A percentile compares a stretch with the other conserved stretches of the same genome.
Conservation (phyloP, 2,329 filamentous ascomycete species). For the Exutisphaerella laricina region DNA sequence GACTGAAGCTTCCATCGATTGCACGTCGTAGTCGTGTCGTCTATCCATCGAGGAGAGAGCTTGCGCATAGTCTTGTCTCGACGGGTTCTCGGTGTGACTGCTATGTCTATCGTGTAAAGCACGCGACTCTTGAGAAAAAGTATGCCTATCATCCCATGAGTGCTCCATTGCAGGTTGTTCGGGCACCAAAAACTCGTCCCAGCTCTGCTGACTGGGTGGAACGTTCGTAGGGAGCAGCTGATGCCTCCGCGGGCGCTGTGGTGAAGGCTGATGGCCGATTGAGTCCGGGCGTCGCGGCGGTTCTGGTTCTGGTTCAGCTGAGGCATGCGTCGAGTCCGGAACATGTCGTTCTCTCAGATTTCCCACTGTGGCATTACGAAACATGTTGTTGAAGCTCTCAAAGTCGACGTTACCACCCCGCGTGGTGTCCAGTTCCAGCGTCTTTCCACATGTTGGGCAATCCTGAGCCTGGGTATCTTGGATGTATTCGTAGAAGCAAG, state of each 20-base stretch:
- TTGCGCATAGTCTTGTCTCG: constrained; percentile 74
- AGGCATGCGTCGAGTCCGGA: no score
- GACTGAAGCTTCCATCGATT: constrained; percentile 87
- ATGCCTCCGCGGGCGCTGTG: constrained; percentile 18
- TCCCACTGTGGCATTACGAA: constrained; percentile 66
- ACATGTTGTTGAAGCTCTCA: constrained; percentile 90
- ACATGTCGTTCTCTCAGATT: constrained; percentile 36
- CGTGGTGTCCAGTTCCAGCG: constrained; percentile 85
- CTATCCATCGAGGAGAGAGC: constrained; percentile 63
- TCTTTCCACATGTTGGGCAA: constrained; percentile 89
- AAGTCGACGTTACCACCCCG: constrained; percentile 74
- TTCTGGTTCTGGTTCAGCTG: constrained; percentile 47
- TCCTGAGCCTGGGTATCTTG: constrained; percentile 90
- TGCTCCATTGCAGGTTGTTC: constrained; percentile 16
- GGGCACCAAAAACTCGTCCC: constrained; percentile 24
- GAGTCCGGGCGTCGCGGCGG: constrained; percentile 29
- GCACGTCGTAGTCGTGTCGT: constrained; percentile 89
- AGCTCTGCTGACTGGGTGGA: constrained; percentile 11
- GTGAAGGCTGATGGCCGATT: constrained; percentile 11
- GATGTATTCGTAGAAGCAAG: constrained; percentile 98
- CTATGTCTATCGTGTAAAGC: constrained; percentile 60
- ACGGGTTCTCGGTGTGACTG: constrained; percentile 64
- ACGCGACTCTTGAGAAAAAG: constrained; percentile 43
- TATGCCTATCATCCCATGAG: constrained; percentile 22
- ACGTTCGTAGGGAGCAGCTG: constrained; percentile 25